Conservation (phyloP, 306 rosid genomes). For the Dryas alaskensis region DNA sequence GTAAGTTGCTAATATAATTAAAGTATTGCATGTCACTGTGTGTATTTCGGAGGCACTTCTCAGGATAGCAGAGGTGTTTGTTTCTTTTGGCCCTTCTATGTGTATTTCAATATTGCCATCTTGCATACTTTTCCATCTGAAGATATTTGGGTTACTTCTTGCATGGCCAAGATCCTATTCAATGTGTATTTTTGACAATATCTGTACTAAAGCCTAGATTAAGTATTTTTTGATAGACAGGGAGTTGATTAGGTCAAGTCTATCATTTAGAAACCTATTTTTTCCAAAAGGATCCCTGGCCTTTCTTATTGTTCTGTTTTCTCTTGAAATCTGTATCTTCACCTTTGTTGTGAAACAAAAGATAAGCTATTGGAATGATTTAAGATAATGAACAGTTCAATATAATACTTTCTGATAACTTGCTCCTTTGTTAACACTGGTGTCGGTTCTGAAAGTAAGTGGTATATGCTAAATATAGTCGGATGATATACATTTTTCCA, state of each 20-base stretch:
- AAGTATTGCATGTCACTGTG: background rate
- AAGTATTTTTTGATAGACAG: background rate
- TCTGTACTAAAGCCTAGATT: background rate
- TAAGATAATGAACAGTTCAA: no score
- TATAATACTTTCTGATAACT: background rate
- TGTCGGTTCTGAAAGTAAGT: background rate
- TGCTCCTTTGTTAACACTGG: background rate
- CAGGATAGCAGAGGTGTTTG: background rate
- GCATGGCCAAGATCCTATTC: background rate
- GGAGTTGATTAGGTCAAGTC: background rate
- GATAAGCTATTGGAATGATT: no score
- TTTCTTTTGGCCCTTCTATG: background rate
- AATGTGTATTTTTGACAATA: background rate
- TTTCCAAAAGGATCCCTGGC: background rate
- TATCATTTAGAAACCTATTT: background rate
- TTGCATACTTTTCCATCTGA: background rate
- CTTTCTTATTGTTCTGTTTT: background rate
- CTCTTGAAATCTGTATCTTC: no score
- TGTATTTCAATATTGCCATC: background rate
- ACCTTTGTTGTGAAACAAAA: no score
- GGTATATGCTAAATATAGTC: background rate
- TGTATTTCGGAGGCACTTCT: background rate
- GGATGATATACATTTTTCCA: background rate
- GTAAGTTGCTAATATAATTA: constrained; percentile 28
- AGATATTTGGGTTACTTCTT: background rate